These are phyloP conservation scores for Tetracentron sinense DNA, from an alignment of 164 flowering plant species.

Conservation along the genomic window DNA sequence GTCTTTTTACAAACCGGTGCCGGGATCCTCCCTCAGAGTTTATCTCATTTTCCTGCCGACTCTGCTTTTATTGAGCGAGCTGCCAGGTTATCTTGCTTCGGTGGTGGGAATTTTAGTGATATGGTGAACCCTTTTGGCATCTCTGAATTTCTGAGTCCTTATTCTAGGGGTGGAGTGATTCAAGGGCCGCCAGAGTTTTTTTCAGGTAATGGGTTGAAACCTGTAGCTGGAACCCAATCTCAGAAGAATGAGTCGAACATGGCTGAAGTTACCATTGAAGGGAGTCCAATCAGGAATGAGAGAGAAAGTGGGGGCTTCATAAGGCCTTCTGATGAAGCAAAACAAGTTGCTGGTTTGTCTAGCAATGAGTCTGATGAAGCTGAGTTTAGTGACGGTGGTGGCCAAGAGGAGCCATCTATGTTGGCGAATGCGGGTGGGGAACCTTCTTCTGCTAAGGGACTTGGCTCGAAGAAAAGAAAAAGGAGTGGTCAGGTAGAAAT, in stretches of 20 bases:
- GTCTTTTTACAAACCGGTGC: conserved; percentile 41
- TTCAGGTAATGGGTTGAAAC: conserved; percentile 21
- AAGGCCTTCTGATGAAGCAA: conserved; percentile 45
- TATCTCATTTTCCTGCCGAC: conserved; percentile 78
- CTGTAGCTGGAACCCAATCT: conserved; percentile 24
- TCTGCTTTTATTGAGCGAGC: conserved; percentile 90
- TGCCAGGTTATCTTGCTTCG: conserved; percentile 78
- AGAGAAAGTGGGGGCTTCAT: conserved; percentile 31
- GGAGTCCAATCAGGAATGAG: conserved; percentile 45
- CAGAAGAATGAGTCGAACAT: conserved; percentile 35
- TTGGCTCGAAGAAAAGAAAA: conserved; percentile 67
- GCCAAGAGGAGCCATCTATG: conserved; percentile 37
- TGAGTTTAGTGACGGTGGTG: conserved; percentile 52
- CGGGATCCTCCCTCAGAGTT: conserved; percentile 57
- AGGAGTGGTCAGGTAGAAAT: conserved; percentile 56
- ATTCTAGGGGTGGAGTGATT: conserved; percentile 26
- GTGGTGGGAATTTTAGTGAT: conserved; percentile 59
- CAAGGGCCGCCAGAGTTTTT: conserved; percentile 38
- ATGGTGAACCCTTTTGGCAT: conserved; percentile 45
- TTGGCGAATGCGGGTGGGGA: conserved; percentile 38
- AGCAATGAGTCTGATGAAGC: conserved; percentile 67
- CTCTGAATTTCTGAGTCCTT: conserved; percentile 41
- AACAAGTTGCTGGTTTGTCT: conserved; percentile 37
- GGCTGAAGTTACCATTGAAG: conserved; percentile 31
- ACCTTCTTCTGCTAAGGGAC: conserved; percentile 37